Percentiles rank a stretch among this genome's conserved stretches.
phyloP scores from a whole-genome alignment of 805 yeast species.

The Kodamaea kakaduensis region DNA sequence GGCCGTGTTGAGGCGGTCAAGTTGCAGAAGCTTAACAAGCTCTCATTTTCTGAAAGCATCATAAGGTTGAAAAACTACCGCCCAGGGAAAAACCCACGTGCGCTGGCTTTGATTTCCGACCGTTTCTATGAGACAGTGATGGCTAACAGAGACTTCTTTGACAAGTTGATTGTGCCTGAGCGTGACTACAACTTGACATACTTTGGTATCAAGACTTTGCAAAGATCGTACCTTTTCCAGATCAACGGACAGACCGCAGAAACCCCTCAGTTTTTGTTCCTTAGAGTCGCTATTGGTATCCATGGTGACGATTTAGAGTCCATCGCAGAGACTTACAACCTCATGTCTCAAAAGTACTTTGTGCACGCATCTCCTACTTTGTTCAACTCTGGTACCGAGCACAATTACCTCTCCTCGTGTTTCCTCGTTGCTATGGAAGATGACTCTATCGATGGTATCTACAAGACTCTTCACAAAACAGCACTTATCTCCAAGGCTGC shows the following conservation, averaged over 20 bases:
- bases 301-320: slow-evolving; percentile 65
- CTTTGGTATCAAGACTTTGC: slow-evolving; percentile 90
- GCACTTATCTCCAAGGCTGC: slow-evolving; percentile 61
- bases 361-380: slow-evolving; percentile 62
- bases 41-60: slow-evolving; percentile 26
- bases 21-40: slow-evolving; percentile 18
- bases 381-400: slow-evolving; percentile 60
- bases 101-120: slow-evolving; percentile 51
- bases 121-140: slow-evolving; percentile 60
- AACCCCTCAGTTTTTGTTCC: slow-evolving; percentile 84
- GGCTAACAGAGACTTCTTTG: slow-evolving; percentile 60
- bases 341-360: slow-evolving; percentile 56
- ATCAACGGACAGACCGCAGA: slow-evolving; percentile 57
- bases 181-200: slow-evolving; percentile 77
- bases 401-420: slow-evolving; percentile 59
- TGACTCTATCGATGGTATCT: slow-evolving; percentile 61
- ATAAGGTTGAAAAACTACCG: slow-evolving; percentile 14
- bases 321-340: slow-evolving; percentile 76
- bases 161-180: slow-evolving; percentile 68
- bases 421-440: slow-evolving; percentile 62
- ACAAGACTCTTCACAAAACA: slow-evolving; percentile 56
- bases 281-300: slow-evolving; percentile 91
- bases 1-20: slow-evolving; percentile 34
- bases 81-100: slow-evolving; percentile 11
- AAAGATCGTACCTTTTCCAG: slow-evolving; percentile 76